Evolutionary conservation across 768 basidiomycete genomes (phyloP), one percentile per base, ranked within the genome.

Genomic region (Coprinopsis cinerea): DNA sequence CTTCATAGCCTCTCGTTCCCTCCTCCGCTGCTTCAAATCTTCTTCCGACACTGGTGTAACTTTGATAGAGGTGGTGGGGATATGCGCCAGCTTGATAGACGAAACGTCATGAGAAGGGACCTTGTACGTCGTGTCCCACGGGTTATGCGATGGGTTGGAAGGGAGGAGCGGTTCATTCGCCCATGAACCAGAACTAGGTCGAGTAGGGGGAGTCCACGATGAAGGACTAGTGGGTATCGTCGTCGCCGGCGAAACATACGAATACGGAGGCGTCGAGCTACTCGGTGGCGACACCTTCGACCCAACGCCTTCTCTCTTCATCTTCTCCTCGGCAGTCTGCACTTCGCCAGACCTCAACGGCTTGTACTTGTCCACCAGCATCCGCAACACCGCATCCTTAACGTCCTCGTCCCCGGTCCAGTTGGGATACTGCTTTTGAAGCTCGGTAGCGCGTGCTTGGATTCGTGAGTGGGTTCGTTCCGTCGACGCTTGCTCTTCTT

Each of bases 291-390:
- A 58, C 28, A n/a, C 17, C 15, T n/a, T 30, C 13, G 20, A 42
- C 13, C 22, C 22, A 6, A 20, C 23, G 18, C 6, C 24, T 22
- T 39, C 62, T 37, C 71, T 65, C 61, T 75, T 82, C 45, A 88
- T 56, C 61, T 82, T 87, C 60, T 86, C 70, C 44, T 89, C 85
- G 4, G 85, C 84, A 1, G 76, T 72, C 53, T 70, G 64, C 36
- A 86, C 74, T 10, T 67, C 61, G 7, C 79, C 82, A 7, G 70
- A 75, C n/a, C 87, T 75, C 27, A 91, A 65, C 1, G 90, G 88
- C 64, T 87, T 91, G 70, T 92, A 83, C 61, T 88, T 86, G 70
- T 92, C 90, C 27, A 91, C 75, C 4, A 92, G 74, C 88, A 94
- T 92, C 18, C 89, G 77, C 15, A 90, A 70, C 0, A 92, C 82